Conservation (phyloP, 2,329 filamentous ascomycete species). For the Penicillium sp. region DNA sequence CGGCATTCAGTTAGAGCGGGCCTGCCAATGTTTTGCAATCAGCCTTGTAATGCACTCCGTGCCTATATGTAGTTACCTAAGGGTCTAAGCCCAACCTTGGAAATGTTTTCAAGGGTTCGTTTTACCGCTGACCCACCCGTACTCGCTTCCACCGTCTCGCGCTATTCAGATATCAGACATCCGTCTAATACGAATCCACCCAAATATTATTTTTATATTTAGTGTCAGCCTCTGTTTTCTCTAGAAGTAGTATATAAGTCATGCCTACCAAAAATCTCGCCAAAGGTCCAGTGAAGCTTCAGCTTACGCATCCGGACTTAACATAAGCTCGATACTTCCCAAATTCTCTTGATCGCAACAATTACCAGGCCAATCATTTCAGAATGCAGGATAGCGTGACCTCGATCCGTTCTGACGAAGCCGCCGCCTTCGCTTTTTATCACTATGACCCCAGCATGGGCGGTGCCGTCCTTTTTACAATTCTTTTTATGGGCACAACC, state of each 20-base stretch:
- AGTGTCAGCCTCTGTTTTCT: background rate
- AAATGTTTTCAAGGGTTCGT: background rate
- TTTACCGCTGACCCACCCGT: background rate
- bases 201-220: background rate
- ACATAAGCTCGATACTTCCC: background rate
- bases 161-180: too few species aligned
- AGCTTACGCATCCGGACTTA: background rate
- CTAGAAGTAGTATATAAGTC: background rate
- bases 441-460: background rate
- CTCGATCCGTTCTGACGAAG: background rate
- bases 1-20: background rate
- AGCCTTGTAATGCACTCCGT: too few species aligned
- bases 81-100: too few species aligned
- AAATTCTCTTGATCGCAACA: background rate
- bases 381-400: background rate
- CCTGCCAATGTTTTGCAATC: too few species aligned
- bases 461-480: background rate
- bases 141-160: background rate
- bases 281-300: background rate
- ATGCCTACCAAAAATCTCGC: background rate
- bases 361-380: background rate
- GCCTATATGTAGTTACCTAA: too few species aligned
- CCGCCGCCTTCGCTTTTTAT: background rate
- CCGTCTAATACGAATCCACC: background rate
- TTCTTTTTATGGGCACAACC: conserved; percentile 11